phyloP scores from a whole-genome alignment of 140 eudicot species.

The Oenanthe javanica region DNA sequence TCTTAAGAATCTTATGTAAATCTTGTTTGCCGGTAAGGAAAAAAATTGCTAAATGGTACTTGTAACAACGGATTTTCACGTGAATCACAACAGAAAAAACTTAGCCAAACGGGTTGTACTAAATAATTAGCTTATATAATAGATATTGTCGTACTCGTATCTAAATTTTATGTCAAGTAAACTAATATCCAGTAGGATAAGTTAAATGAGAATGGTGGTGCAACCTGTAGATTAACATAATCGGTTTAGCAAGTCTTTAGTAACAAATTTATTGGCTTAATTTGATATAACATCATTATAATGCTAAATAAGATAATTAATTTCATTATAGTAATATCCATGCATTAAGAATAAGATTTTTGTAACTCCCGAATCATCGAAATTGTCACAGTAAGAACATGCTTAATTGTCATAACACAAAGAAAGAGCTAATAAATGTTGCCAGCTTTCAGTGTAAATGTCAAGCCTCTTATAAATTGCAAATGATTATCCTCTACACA shows the following conservation, averaged over 20 bases:
- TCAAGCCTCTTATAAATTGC: background rate
- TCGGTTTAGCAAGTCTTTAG: background rate
- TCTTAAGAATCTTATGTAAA: too few species aligned
- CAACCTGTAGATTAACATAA: background rate
- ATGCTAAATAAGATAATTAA: background rate
- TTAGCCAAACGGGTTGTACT: background rate
- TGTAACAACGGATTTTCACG: background rate
- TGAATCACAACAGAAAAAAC: background rate
- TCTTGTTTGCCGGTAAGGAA: too few species aligned
- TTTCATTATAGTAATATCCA: background rate
- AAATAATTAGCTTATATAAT: background rate
- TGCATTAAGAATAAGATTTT: background rate
- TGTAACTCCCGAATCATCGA: slow-evolving; percentile 3
- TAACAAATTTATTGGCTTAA: background rate
- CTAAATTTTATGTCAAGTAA: background rate
- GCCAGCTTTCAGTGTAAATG: background rate
- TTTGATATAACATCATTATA: background rate
- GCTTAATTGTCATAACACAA: background rate
- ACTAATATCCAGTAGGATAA: background rate
- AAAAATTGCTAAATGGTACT: too few species aligned
- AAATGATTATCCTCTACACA: background rate
- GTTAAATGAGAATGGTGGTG: background rate
- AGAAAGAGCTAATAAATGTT: background rate
- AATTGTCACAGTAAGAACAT: background rate
- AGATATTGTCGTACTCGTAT: background rate